phyloP scores from a whole-genome alignment of 2,329 filamentous ascomycete species.

The Talaromyces pinophilus region DNA sequence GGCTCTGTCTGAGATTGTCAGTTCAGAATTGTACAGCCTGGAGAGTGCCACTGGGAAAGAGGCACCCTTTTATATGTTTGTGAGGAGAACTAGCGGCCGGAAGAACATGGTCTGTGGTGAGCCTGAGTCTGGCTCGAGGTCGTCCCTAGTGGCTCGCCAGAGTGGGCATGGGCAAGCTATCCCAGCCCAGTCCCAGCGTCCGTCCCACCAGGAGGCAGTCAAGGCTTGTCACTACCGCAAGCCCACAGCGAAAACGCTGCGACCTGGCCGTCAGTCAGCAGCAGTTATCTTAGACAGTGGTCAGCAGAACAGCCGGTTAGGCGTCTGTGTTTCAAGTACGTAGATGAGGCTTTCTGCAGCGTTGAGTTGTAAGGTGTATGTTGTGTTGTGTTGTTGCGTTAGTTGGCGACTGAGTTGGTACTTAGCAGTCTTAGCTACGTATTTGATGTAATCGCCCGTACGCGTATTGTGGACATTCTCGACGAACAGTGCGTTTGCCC shows the following conservation, averaged over 20 bases:
- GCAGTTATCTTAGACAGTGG: background rate
- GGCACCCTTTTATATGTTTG: background rate
- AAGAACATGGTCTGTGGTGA: conserved; percentile 3
- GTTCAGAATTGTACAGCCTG: background rate
- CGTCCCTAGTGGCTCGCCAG: conserved; percentile 10
- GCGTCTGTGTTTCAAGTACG: conserved; percentile 6
- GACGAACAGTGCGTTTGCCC: background rate
- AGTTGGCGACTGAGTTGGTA: background rate
- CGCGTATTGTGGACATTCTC: background rate
- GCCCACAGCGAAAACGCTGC: background rate
- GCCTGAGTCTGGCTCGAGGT: conserved; percentile 8
- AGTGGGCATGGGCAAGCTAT: conserved; percentile 11
- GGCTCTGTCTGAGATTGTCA: conserved; percentile 15
- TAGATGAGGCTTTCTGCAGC: background rate
- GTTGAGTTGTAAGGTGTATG: conserved; percentile 2
- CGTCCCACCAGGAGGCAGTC: conserved; percentile 12
- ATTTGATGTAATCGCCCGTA: conserved; percentile 3
- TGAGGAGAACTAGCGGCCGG: background rate
- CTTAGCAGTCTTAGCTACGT: background rate
- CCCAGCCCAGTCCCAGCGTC: conserved; percentile 2
- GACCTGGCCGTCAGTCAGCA: conserved; percentile 4
- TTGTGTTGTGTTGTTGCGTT: conserved; percentile 6
- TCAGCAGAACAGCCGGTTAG: background rate
- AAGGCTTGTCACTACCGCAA: background rate
- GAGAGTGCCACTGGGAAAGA: background rate